phyloP scores from a whole-genome alignment of 768 basidiomycete genomes.

The Naganishia kalamii region DNA sequence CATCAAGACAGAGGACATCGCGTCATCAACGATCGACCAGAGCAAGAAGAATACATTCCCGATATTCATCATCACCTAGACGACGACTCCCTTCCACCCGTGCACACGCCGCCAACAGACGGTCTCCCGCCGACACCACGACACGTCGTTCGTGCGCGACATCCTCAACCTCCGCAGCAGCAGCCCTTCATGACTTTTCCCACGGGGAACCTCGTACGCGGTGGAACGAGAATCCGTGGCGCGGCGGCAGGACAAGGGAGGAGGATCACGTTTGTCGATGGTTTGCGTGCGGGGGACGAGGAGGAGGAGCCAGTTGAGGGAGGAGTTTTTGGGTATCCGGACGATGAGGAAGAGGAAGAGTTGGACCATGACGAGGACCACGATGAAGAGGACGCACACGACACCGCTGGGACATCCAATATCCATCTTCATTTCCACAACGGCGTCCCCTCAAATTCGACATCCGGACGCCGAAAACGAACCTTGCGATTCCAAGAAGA shows the following conservation, averaged over 20 bases:
- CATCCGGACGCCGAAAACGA: background rate
- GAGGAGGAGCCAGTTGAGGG: slow-evolving; percentile 6
- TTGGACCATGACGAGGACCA: background rate
- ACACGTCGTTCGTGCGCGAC: background rate
- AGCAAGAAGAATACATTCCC: background rate
- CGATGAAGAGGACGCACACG: background rate
- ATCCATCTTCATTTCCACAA: slow-evolving; percentile 15
- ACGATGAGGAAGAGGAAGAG: background rate
- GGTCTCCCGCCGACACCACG: background rate
- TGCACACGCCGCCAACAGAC: background rate
- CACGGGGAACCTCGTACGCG: background rate
- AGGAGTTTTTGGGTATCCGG: background rate
- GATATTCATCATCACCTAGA: background rate
- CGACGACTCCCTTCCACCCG: background rate
- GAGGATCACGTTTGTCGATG: slow-evolving; percentile 2
- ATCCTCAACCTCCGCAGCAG: background rate
- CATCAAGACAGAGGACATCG: background rate
- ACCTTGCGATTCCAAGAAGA: slow-evolving; percentile 5
- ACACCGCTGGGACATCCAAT: background rate
- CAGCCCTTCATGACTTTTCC: slow-evolving; percentile 15
- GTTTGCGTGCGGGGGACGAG: background rate
- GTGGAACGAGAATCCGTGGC: background rate
- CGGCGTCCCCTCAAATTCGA: background rate
- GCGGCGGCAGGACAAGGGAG: background rate
- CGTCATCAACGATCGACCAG: background rate